Evolutionary conservation across 768 basidiomycete species (phyloP), one percentile per base, ranked within the genome.

Genomic region (Mycena haematopus): DNA sequence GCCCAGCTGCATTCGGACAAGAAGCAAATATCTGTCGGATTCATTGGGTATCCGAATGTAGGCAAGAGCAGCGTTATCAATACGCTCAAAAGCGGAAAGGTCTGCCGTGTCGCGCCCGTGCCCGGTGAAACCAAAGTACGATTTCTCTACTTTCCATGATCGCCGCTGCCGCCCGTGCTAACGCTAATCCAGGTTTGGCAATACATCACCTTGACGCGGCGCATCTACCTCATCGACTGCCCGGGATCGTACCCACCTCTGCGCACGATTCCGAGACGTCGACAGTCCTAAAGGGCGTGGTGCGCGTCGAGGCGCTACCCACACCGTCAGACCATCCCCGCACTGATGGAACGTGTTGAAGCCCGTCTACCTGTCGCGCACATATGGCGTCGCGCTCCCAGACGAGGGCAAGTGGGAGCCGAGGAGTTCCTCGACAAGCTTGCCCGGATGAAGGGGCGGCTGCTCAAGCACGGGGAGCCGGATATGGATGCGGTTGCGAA

Each of bases 171-270:
- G 29, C 29, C 6, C 1, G 15, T 27, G 22, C 49, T 40, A 35
- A 56, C 40, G 47, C 36, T 42, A 17, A 24, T 36, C 62, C 56
- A 85, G 83, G 96, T 99, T 68, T 99, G 97, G 97, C 96, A 99
- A 84, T 99, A 99, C 77, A 98, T 99, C 79, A 96, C 95, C 29
- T 81, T 99, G 44, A 99, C 96, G 62, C 87, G 91, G 65, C 86
- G 92, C 56, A 99, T 99, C 73, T 99, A 98, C 80, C 90, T 99
- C 68, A 98, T 99, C 79, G 97, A 99, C 77, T 99, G 97, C 74
- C 97, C 97, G 97, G 97, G 52, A 93, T 99, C 75, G 97, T 98
- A 1, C 96, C 96, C 2, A 90, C 95, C 19, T 96, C 95, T 24
- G 91, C 94, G 2, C 84, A 92, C 65, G 96, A 99, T 75, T 86